Percentiles rank a stretch among this genome's conserved stretches.
These are phyloP conservation scores for Colletotrichum sp. DNA, from an alignment of 2,329 filamentous ascomycete species.

Conservation along the genomic window DNA sequence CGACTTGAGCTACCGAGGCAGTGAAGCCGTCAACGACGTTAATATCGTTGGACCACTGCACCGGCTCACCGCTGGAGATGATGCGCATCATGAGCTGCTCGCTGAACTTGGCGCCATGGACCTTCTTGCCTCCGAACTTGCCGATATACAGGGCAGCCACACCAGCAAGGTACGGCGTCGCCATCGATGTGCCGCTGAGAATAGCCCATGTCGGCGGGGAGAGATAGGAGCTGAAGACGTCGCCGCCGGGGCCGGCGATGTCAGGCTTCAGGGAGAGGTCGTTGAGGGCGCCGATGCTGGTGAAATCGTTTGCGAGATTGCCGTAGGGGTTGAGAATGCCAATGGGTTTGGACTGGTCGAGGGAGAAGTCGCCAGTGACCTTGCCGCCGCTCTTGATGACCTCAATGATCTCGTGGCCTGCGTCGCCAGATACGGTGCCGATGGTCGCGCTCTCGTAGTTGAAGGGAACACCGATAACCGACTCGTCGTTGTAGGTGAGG, in stretches of 20 bases:
- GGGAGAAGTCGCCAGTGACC: slow-evolving; percentile 18
- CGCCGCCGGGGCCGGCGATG: slow-evolving; percentile 40
- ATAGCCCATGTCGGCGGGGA: slow-evolving; percentile 23
- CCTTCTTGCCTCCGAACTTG: slow-evolving; percentile 43
- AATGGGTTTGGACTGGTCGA: slow-evolving; percentile 4
- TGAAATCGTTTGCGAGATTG: slow-evolving; percentile 37
- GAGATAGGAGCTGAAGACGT: slow-evolving; percentile 45
- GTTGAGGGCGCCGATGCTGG: slow-evolving; percentile 44
- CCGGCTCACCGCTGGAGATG: slow-evolving; percentile 30
- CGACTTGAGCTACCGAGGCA: slow-evolving; percentile 41
- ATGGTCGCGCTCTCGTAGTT: not conserved
- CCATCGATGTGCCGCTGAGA: slow-evolving; percentile 53
- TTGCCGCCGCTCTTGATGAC: slow-evolving; percentile 19
- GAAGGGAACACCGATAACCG: slow-evolving; percentile 4
- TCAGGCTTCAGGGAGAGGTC: slow-evolving; percentile 44
- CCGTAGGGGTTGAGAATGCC: slow-evolving; percentile 26
- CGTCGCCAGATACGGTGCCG: slow-evolving; percentile 13
- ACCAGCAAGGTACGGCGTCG: slow-evolving; percentile 47
- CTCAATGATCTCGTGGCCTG: slow-evolving; percentile 20
- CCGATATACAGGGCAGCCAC: slow-evolving; percentile 35
- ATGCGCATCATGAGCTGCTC: slow-evolving; percentile 37
- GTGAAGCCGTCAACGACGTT: slow-evolving; percentile 17
- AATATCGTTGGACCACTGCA: slow-evolving; percentile 27
- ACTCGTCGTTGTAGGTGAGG: slow-evolving; percentile 40
- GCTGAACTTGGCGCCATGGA: slow-evolving; percentile 29